Conservation (phyloP, 352 stramenopile genomes). For the Thalassiosira tumida region DNA sequence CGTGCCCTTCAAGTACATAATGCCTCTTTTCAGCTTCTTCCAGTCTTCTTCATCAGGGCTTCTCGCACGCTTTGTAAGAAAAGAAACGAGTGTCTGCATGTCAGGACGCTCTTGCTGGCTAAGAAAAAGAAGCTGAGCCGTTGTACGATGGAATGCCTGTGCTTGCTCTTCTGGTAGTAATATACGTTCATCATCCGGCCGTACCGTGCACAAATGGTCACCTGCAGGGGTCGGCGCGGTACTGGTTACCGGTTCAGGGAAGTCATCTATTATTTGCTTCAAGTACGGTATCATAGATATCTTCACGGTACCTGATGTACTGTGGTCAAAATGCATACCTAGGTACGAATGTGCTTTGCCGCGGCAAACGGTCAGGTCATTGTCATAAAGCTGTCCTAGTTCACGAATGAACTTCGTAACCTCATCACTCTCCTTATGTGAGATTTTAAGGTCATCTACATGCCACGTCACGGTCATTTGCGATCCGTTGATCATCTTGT, state of each 20-base stretch:
- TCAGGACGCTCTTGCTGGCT: not conserved
- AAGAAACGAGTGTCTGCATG: not conserved
- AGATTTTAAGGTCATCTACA: slow-evolving; percentile 81
- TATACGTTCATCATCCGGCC: not conserved
- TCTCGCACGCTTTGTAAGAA: not conserved
- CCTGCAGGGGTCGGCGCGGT: not conserved
- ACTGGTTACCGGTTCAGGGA: not conserved
- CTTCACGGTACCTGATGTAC: slow-evolving; percentile 34
- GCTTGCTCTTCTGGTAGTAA: not conserved
- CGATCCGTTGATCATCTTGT: slow-evolving; percentile 13
- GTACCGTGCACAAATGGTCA: not conserved
- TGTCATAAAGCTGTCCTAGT: not conserved
- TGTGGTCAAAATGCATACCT: slow-evolving; percentile 44
- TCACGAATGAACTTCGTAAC: not conserved
- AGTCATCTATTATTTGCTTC: not conserved
- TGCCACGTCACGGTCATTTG: slow-evolving; percentile 44
- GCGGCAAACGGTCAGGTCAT: slow-evolving; percentile 6
- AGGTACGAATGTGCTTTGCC: slow-evolving; percentile 55
- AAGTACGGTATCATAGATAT: slow-evolving; percentile 61
- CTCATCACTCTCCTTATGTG: slow-evolving; percentile 25
- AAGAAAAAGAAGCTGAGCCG: not conserved
- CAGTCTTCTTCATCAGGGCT: slow-evolving; percentile 34
- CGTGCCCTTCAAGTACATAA: slow-evolving; percentile 6
- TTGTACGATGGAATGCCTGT: not conserved
- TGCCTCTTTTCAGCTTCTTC: not conserved